Evolutionary conservation across 306 rosid species (phyloP), one percentile per base, ranked within the genome.

Genomic region (Arachis hypogaea): DNA sequence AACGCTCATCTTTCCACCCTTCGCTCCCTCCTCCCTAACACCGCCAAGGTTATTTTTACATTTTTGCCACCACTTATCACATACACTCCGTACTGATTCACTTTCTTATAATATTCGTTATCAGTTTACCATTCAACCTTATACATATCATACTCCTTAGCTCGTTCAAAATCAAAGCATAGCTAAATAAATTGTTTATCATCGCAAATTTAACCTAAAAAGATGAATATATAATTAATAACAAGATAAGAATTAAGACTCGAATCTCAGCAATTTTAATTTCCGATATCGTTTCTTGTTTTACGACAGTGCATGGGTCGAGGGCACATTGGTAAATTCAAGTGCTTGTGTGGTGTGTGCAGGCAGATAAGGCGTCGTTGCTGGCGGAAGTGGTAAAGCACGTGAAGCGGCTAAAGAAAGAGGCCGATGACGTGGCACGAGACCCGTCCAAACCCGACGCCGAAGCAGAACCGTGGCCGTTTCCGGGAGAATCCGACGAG

Each of bases 311-410:
- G 76, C 67, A 59, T 71, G 67, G 45, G n/a, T 58, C 2, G 60
- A 71, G 79, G 78, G 79, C 40, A 40, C 6, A 10, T 1, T 40
- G 18, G 81, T 80, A 65, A 83, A 84, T 74, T 59, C 6, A 2
- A 4, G 51, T 1, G 14, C 7, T 49, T 4, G 45, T 64, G 46
- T 5, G 40, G 4, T 66, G 28, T 36, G 18, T 57, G 52, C 87
- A 93, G 97, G 83, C 94, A 2, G 97, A 91, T 6, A 93, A 93
- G 86, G 98, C 97, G 41, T 86, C 93, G 77, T 65, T 93, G 83
- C 88, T 93, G 1, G 93, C 88, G 78, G 92, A 87, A 80, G 98
- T 93, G 69, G 98, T 91, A 66, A 82, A 81, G 30, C 93, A 80
- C 64, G 89, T 93, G 74, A 85, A 82, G 70, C 89, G 91, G 83